phyloP scores from a whole-genome alignment of 257 asterid species.

The Echium plantagineum region DNA sequence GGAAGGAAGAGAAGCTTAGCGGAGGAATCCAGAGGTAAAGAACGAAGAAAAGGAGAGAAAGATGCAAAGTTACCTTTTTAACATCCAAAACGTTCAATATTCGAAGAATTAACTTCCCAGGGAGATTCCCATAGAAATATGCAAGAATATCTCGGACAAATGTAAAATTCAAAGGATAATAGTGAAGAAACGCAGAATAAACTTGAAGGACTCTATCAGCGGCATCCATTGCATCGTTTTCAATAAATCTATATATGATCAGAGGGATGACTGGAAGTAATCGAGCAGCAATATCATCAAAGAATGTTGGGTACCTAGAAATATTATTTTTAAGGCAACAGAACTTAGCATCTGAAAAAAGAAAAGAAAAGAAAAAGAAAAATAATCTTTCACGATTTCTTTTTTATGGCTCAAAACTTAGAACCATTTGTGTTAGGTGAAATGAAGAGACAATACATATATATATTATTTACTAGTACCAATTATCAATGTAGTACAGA shows the following conservation, averaged over 20 bases:
- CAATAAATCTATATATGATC: conserved; percentile 73
- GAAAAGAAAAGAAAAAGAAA: no score
- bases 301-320: conserved; percentile 86
- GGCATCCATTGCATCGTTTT: conserved; percentile 87
- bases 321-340: not conserved
- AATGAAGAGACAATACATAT: no score
- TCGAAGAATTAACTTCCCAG: conserved; percentile 75
- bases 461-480: no score
- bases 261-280: conserved; percentile 90
- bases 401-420: no score
- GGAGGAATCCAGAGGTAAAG: conserved; percentile 1
- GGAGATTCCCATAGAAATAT: conserved; percentile 94
- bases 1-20: no score
- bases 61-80: conserved; percentile 51
- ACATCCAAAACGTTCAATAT: conserved; percentile 66
- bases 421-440: no score
- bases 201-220: conserved; percentile 83
- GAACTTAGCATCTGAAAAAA: conserved; percentile 2
- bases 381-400: no score
- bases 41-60: conserved; percentile 9
- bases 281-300: conserved; percentile 93
- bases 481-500: no score
- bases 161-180: conserved; percentile 80
- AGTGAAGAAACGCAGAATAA: conserved; percentile 73
- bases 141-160: conserved; percentile 97